Base-by-base conservation (phyloP, 2,329 filamentous ascomycete species). In the Thelonectria discophora region DNA sequence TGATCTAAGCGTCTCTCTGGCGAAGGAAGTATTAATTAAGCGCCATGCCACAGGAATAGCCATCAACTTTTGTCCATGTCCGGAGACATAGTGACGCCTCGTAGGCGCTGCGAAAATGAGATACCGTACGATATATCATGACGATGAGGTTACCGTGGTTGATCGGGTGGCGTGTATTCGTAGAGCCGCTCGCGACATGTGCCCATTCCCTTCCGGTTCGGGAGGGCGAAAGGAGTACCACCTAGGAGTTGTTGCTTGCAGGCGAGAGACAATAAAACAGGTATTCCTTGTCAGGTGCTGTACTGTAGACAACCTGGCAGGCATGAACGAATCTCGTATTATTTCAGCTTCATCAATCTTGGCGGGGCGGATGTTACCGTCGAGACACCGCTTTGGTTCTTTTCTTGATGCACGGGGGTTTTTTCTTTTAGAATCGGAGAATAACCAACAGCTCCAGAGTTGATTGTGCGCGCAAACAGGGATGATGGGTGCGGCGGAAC, bases 21-120 rank as follows among this genome's bases (percentile, higher is more conserved):
- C 9, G 45, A 15, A 47, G 27, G 18, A 21, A 13, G 9, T n/a
- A n/a, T n/a, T n/a, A n/a, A 52, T 59, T 69, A 69, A 69, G 66
- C 66, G 66, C 66, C 64, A 65, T 34, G 45, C 49, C 58, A 55
- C 49, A 15, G 11, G 34, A 37, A 15, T 13, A 37, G 34, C 34
- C 3, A 37, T 9, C 15, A 15, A 37, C 34, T 8, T 30, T 30
- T 7, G 27, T 30, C 27, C 9, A 30, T 30, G 27, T 30, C 27
- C 9, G 9, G 9, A 30, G 4, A 30, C 5, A 30, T 8, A 30
- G 27, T 30, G 27, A 30, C 4, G 27, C 15, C 34, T 37, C 7
- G 3, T 37, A 37, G 6, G 34, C 34, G 34, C 34, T 37, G 27
- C 3, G 34, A 37, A 37, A 13, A 5, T 15, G 15, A 37, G 34